Base-by-base conservation (phyloP, 2,329 filamentous ascomycete genomes). In the Botrytis deweyae region DNA sequence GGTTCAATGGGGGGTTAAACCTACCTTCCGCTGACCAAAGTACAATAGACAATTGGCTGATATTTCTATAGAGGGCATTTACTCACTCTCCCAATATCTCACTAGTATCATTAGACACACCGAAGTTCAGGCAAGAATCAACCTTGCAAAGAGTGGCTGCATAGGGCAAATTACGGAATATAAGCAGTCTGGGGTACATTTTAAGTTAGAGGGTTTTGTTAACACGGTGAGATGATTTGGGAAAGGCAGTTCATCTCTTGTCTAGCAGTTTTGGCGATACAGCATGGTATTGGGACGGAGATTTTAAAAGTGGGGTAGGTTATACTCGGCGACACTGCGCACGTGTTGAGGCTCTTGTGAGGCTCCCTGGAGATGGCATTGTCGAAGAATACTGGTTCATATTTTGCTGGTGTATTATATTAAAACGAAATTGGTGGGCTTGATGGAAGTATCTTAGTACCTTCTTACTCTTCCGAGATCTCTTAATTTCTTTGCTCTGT, bases 51-150 rank as follows among this genome's bases (percentile, higher is more conserved):
- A 25, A 68, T 33, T 58, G 49, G 66, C n/a, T n/a, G 14, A 33
- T 29, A 22, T 58, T 40, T 42, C 18, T 42, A 58, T 8, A 4
- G 25, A n/a, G n/a, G 66, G n/a, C 66, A 68, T 58, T 42, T 5
- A 42, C 7, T 9, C 22, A 40, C 29, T 68, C 16, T 68, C 14
- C 16, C n/a, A 55, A 25, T 33, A 29, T 10, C 18, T 25, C 49
- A 42, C 66, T 58, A 58, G n/a, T 58, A 68, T 68, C 18, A 42
- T 68, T 58, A 33, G 25, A 68, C 42, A 58, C 66, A 68, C 49
- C 66, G 66, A 33, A 22, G 8, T 42, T 42, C 9, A n/a, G n/a
- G 36, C 22, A 46, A 33, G 7, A 40, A 42, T 33, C 2, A 6
- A 68, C 65, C 36, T 68, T 58, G 36, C 66, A 16, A 42, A 22